Evolutionary conservation across 495 filamentous ascomycete species (phyloP), one percentile per base, ranked within the genome.

Genomic region (Penicillium coprophilum): DNA sequence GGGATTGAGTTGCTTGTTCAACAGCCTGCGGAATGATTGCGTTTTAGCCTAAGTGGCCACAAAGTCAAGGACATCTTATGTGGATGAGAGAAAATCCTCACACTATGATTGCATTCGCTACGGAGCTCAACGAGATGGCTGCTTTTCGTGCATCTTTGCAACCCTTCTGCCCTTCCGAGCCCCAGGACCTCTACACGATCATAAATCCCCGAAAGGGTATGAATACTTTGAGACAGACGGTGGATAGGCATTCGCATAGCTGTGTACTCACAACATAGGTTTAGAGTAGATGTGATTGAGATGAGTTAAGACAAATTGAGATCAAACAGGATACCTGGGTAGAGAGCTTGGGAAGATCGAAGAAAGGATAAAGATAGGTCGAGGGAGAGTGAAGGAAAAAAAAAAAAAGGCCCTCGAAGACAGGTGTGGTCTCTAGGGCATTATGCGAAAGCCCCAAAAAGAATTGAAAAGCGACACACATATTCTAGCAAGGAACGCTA

Each of bases 101-200:
- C 60, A 60, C 62, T 27, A 40, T 71, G 61, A 24, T 67, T 67
- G 43, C 63, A 69, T 1, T 62, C 66, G 44, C 30, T 46, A 19
- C 20, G 12, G 5, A 71, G 31, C 51, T 68, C 63, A 20, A 68
- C 46, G 13, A 68, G 15, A 20, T 62, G 50, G n/a, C 48, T 44
- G 47, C 77, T 77, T 8, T n/a, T 15, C 19, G 19, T 23, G 67
- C 78, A 28, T n/a, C 31, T 3, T 44, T 32, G 53, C 77, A 78
- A 19, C 44, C 52, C 9, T 59, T 73, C 17, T 30, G 24, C 34
- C 56, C 60, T 7, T 47, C 24, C 10, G 30, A 67, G 7, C 9
- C 44, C 48, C 17, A 75, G 47, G 1, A 74, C 17, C 13, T n/a
- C 45, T 28, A 8, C 23, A 4, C 8, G 11, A 11, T 28, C 15